Base-by-base conservation (phyloP, 2,329 filamentous ascomycete genomes). In the Ophiostoma tasmaniense region DNA sequence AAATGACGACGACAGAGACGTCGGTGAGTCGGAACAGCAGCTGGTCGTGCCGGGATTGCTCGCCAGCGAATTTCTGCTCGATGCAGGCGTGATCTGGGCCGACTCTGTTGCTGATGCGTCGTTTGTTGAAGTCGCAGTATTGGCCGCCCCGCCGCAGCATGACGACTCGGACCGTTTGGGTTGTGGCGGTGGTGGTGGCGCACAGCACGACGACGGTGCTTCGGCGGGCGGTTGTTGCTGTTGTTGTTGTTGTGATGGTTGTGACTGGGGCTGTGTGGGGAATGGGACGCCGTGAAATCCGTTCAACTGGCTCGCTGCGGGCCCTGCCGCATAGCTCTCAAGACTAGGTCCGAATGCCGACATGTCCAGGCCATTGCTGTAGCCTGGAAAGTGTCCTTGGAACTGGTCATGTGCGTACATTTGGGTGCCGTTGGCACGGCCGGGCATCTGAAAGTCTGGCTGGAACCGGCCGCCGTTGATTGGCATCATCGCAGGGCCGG, bases 61-160 rank as follows among this genome's bases (percentile, higher is more conserved):
- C 0, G 22, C 50, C 2, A 71, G 20, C 20, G 72, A 73, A 4
- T 61, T 69, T 11, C 68, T 70, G 50, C 72, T 72, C 7, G 72
- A 73, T 2, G 68, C 70, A 1, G 71, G 72, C 22, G 72, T 73
- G 50, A 72, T 69, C 7, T 62, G 64, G 8, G 66, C 67, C 4
- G 71, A 68, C 5, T 68, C 69, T 22, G 35, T 30, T 10, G 67
- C 14, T 17, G 61, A n/a, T 37, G 59, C 30, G 59, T 22, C 61
- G 22, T 25, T 61, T 4, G 55, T 28, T 6, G 55, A 25, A 3
- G 55, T 8, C 3, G 28, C 30, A 13, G 59, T 35, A 33, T 13
- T 20, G 25, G 20, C 17, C 1, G 59, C n/a, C 30, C 25, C 11
- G 1, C 61, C 61, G n/a, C 61, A 64, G 33, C 61, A 64, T 22